These are phyloP conservation scores for Cercospora janseana DNA, from an alignment of 2,329 filamentous ascomycete species.

Conservation along the genomic window DNA sequence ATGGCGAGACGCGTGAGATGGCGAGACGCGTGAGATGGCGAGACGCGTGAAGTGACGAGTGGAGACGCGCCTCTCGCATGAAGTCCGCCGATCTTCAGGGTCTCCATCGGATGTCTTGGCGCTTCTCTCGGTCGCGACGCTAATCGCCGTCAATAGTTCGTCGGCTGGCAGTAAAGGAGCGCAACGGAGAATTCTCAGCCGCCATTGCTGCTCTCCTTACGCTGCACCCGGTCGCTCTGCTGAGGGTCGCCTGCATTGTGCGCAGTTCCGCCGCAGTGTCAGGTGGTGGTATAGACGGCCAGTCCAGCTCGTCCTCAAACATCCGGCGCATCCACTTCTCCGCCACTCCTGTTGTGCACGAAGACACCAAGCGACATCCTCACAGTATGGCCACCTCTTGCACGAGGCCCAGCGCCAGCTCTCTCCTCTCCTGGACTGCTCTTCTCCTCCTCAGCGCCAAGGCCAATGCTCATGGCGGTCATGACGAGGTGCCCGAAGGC, in stretches of 20 bases:
- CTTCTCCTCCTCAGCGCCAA: conserved; percentile 17
- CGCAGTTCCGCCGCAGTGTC: not conserved
- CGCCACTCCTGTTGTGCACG: conserved; percentile 1
- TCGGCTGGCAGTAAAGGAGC: conserved; percentile 1
- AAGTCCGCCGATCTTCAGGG: not conserved
- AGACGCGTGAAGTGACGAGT: too few species aligned
- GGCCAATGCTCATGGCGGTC: conserved; percentile 51
- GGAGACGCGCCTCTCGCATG: too few species aligned
- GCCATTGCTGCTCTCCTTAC: not conserved
- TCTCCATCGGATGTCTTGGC: not conserved
- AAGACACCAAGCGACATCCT: conserved; percentile 3
- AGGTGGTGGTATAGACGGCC: not conserved
- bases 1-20: not conserved
- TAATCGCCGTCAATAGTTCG: conserved; percentile 2
- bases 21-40: not conserved
- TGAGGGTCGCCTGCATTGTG: not conserved
- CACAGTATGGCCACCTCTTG: conserved; percentile 30
- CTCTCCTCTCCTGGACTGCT: conserved; percentile 12
- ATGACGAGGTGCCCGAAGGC: conserved; percentile 65
- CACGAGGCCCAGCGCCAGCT: conserved; percentile 23
- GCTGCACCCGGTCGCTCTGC: too few species aligned
- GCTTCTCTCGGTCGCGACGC: not conserved
- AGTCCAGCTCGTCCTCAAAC: not conserved
- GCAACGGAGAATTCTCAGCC: not conserved
- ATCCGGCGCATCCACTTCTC: not conserved